phyloP scores from a whole-genome alignment of 306 rosid species.

The Fragaria iinumae region DNA sequence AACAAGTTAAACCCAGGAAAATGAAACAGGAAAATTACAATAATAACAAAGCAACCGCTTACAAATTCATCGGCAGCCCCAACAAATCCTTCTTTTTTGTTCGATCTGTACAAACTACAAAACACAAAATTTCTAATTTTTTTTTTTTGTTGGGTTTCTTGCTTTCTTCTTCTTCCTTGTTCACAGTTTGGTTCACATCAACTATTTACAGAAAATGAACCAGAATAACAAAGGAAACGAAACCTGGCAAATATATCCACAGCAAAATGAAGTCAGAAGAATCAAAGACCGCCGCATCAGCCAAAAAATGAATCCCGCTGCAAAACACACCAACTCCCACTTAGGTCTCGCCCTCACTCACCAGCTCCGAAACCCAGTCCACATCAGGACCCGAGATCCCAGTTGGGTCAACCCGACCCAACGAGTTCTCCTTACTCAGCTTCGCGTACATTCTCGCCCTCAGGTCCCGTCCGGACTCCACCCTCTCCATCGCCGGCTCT shows the following conservation, averaged over 20 bases:
- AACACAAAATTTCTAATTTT: neutral
- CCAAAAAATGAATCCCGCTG: neutral
- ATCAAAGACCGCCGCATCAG: slow-evolving; percentile 31
- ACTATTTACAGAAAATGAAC: slow-evolving; percentile 27
- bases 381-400: slow-evolving; percentile 45
- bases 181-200: slow-evolving; percentile 1
- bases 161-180: neutral
- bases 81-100: slow-evolving; percentile 16
- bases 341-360: slow-evolving; percentile 22
- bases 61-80: slow-evolving; percentile 29
- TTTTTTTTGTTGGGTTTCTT: neutral
- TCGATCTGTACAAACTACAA: slow-evolving; percentile 27
- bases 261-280: slow-evolving; percentile 26
- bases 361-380: slow-evolving; percentile 65
- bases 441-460: slow-evolving; percentile 68
- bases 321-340: neutral
- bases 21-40: slow-evolving; percentile 11
- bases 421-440: slow-evolving; percentile 60
- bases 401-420: slow-evolving; percentile 27
- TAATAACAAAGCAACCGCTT: slow-evolving; percentile 22
- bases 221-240: neutral
- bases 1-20: slow-evolving; percentile 14
- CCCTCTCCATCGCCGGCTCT: slow-evolving; percentile 80
- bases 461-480: slow-evolving; percentile 68
- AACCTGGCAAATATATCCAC: slow-evolving; percentile 4